A percentile compares a stretch with the other conserved stretches of the same genome.
These are phyloP conservation scores for Malus asiatica DNA, from an alignment of 306 rosid species.

Conservation along the genomic window DNA sequence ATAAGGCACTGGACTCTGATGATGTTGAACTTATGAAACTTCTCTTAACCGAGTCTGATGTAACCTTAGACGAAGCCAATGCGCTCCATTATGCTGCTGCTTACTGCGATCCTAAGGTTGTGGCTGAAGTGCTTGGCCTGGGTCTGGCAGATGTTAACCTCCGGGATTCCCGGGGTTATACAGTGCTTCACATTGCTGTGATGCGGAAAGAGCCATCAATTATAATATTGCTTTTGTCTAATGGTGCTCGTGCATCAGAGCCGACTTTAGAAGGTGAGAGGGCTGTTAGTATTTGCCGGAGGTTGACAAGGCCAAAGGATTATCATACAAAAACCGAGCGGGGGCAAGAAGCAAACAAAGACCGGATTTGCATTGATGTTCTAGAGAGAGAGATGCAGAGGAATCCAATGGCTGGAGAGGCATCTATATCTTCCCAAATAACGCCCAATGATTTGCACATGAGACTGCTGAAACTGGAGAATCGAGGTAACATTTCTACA, in stretches of 20 bases:
- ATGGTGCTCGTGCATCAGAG: conserved; percentile 37
- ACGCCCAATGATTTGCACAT: conserved; percentile 37
- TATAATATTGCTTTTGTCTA: conserved; percentile 31
- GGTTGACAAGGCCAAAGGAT: conserved; percentile 46
- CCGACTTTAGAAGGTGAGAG: conserved; percentile 34
- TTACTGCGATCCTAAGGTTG: conserved; percentile 41
- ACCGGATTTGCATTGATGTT: conserved; percentile 43
- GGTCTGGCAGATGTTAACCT: conserved; percentile 39
- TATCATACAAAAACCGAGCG: conserved; percentile 30
- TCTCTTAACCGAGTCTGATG: conserved; percentile 33
- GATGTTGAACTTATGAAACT: conserved; percentile 45
- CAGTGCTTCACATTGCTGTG: conserved; percentile 44
- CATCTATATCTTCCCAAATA: conserved; percentile 20
- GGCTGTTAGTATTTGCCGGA: conserved; percentile 38
- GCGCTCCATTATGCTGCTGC: conserved; percentile 48
- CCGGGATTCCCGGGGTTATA: conserved; percentile 31
- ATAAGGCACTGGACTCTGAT: conserved; percentile 33
- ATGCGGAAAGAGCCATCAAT: conserved; percentile 41
- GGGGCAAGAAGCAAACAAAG: conserved; percentile 37
- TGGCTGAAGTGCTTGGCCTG: conserved; percentile 34
- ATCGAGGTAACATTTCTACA: conserved; percentile 29
- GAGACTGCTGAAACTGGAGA: conserved; percentile 38
- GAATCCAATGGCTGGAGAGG: conserved; percentile 24
- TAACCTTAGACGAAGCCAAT: conserved; percentile 35
- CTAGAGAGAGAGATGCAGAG: conserved; percentile 40